phyloP scores from a whole-genome alignment of 495 filamentous ascomycete species.

The Corynascus novoguineensis region DNA sequence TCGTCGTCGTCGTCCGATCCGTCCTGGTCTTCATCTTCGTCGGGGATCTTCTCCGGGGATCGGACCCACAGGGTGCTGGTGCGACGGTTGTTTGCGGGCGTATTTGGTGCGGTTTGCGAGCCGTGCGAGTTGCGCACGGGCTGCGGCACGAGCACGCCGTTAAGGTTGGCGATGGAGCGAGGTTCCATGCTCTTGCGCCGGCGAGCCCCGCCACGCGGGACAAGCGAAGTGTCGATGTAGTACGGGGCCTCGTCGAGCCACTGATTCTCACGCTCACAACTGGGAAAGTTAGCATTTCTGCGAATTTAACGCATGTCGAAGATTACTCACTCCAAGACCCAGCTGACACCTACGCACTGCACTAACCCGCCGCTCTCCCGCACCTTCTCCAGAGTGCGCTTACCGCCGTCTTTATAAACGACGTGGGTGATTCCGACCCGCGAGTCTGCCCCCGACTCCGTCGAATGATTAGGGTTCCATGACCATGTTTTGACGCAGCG shows the following conservation, averaged over 20 bases:
- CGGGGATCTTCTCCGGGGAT: conserved; percentile 18
- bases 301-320: not conserved
- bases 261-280: conserved; percentile 72
- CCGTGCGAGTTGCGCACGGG: conserved; percentile 37
- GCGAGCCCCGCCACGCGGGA: conserved; percentile 71
- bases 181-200: conserved; percentile 93
- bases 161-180: conserved; percentile 64
- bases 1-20: conserved; percentile 29
- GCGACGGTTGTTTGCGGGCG: conserved; percentile 41
- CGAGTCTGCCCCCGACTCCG: conserved; percentile 31
- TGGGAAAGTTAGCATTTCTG: conserved; percentile 30
- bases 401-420: conserved; percentile 88
- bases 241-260: conserved; percentile 70
- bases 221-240: conserved; percentile 60
- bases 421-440: conserved; percentile 90
- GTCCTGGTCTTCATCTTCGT: conserved; percentile 16
- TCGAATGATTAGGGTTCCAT: conserved; percentile 59
- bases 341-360: conserved; percentile 77
- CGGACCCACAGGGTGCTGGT: conserved; percentile 50
- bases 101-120: conserved; percentile 39
- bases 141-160: conserved; percentile 55
- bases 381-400: conserved; percentile 83
- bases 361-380: conserved; percentile 67
- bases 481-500: conserved; percentile 77
- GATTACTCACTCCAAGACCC: conserved; percentile 74